Evolutionary conservation across 176 grass and related monocot genomes (phyloP).

Genomic region (Triticum timopheevii): DNA sequence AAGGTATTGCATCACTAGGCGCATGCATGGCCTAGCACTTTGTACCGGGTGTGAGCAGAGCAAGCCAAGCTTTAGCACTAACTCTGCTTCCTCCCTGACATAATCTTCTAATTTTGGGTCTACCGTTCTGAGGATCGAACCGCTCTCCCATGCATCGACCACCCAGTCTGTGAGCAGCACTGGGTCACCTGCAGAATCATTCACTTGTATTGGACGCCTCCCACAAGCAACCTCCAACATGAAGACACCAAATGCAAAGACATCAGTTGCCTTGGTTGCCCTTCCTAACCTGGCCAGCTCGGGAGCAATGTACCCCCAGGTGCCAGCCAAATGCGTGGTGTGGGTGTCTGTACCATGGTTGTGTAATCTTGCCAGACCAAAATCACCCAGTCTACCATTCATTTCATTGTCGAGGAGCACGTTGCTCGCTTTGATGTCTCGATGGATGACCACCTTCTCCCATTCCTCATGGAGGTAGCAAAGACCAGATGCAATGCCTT

Average conservation of each 20-base stretch:
- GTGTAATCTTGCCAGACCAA: constrained; percentile 11
- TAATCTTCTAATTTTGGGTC: neutral
- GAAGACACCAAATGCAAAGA: constrained; percentile 48
- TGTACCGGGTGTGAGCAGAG: neutral
- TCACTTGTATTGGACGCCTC: constrained; percentile 16
- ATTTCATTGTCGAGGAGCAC: neutral
- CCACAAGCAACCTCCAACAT: constrained; percentile 39
- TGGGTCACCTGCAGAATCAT: neutral
- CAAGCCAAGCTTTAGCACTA: neutral
- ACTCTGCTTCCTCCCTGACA: neutral
- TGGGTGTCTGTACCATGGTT: neutral
- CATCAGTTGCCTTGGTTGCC: constrained; percentile 40
- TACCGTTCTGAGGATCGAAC: neutral
- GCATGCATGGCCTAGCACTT: constrained; percentile 1
- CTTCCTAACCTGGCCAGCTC: constrained; percentile 45
- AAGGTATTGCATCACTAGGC: neutral
- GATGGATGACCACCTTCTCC: constrained; percentile 1
- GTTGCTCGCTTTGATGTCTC: neutral
- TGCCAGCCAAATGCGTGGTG: constrained; percentile 29
- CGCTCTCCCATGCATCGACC: neutral
- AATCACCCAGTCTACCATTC: neutral
- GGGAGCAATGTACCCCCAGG: constrained; percentile 41
- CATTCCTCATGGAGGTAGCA: neutral
- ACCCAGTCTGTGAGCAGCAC: neutral
- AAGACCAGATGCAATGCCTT: constrained; percentile 8